Evolutionary conservation across 768 basidiomycete genomes (phyloP).

Genomic region (Amanita pseudoporphyria): DNA sequence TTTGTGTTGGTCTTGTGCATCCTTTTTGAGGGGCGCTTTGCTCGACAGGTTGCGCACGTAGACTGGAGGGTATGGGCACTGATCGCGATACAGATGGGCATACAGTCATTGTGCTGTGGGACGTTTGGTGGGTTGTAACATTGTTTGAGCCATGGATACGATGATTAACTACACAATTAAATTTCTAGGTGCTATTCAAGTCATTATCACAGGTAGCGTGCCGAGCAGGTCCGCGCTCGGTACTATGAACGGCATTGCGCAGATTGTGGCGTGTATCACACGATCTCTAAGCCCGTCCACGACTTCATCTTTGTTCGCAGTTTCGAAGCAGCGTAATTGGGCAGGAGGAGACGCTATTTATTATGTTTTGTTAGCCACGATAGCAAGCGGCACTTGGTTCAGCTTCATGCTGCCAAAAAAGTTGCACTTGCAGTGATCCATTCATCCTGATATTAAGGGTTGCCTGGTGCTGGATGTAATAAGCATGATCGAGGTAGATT

Average conservation of each 20-base stretch:
- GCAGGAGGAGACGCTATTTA: slow-evolving; percentile 5
- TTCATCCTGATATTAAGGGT: too few relatives aligned
- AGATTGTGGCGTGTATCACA: not conserved
- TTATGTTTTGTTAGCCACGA: not conserved
- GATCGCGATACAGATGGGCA: too few relatives aligned
- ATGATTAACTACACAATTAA: too few relatives aligned
- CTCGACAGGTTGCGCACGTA: not conserved
- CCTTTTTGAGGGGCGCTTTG: slow-evolving; percentile 5
- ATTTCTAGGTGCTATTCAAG: not conserved
- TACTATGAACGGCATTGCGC: slow-evolving; percentile 3
- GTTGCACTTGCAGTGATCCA: too few relatives aligned
- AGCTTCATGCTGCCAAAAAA: not conserved
- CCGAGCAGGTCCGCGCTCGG: slow-evolving; percentile 2
- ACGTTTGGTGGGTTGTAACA: not conserved
- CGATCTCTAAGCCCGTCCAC: not conserved
- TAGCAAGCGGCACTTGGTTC: not conserved
- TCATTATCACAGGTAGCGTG: not conserved
- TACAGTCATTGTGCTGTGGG: not conserved
- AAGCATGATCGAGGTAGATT: too few relatives aligned
- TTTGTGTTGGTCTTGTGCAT: slow-evolving; percentile 11
- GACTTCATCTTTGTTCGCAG: slow-evolving; percentile 1
- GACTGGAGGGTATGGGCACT: slow-evolving; percentile 2
- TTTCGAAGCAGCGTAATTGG: not conserved
- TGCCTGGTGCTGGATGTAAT: too few relatives aligned
- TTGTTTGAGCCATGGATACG: too few relatives aligned